These are phyloP conservation scores for Silybum marianum DNA, from an alignment of 129 eudicot species.

Conservation along the genomic window DNA sequence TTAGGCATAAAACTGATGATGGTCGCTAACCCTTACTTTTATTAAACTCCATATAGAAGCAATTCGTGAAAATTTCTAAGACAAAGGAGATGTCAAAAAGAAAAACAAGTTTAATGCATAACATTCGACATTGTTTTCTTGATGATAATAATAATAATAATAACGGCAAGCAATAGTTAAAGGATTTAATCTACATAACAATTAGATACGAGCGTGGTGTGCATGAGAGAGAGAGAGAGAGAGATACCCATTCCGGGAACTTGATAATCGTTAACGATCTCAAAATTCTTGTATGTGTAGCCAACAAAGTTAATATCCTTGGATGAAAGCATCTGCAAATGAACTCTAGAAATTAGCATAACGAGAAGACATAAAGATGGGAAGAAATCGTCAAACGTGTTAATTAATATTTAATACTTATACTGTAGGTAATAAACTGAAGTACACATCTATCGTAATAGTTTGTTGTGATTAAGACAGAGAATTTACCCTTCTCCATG, in stretches of 20 bases:
- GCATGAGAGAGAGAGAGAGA: conserved; percentile 25
- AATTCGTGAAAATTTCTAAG: no score
- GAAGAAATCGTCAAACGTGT: neutral
- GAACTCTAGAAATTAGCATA: conserved; percentile 21
- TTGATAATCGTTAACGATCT: conserved; percentile 95
- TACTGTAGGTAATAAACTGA: neutral
- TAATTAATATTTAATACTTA: conserved; percentile 17
- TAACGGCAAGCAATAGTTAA: conserved; percentile 3
- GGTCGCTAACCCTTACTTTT: no score
- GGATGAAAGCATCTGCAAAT: conserved; percentile 79
- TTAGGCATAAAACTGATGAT: no score
- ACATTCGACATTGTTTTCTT: neutral
- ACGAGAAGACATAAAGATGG: conserved; percentile 1
- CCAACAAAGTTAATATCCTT: conserved; percentile 87
- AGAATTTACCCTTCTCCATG: conserved; percentile 90
- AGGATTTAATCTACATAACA: neutral
- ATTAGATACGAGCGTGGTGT: neutral
- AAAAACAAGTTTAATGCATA: neutral
- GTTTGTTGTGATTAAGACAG: conserved; percentile 3
- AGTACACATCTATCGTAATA: neutral
- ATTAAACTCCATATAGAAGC: no score
- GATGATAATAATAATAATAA: neutral
- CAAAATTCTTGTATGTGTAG: conserved; percentile 87
- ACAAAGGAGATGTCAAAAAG: neutral
- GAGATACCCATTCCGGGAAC: conserved; percentile 92